Evolutionary conservation across 2,329 filamentous ascomycete species (phyloP).

Genomic region (Hirsutella thompsonii): DNA sequence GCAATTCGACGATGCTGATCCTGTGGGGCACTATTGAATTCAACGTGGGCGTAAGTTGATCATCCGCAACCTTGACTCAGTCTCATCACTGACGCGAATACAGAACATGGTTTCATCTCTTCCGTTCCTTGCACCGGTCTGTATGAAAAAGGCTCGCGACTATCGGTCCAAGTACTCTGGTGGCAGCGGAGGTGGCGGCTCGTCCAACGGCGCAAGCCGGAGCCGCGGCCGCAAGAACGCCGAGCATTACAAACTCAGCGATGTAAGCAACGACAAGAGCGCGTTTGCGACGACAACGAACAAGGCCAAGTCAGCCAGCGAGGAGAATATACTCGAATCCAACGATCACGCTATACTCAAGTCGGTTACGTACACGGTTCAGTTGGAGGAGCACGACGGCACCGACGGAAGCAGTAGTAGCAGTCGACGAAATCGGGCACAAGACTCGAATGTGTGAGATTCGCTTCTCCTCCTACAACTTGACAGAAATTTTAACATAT

Average conservation of each 20-base stretch:
- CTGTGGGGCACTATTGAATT: slow-evolving; percentile 45
- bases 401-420: neutral
- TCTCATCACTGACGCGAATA: neutral
- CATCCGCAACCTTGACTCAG: neutral
- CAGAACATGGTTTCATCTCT: slow-evolving; percentile 34
- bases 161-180: slow-evolving; percentile 25
- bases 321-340: slow-evolving; percentile 24
- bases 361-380: slow-evolving; percentile 27
- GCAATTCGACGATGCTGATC: slow-evolving; percentile 42
- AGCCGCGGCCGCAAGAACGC: slow-evolving; percentile 11
- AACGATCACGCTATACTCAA: slow-evolving; percentile 17
- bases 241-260: slow-evolving; percentile 25
- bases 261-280: slow-evolving; percentile 19
- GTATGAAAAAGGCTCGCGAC: slow-evolving; percentile 26
- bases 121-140: slow-evolving; percentile 30
- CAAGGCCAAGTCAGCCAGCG: slow-evolving; percentile 18
- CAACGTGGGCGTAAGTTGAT: slow-evolving; percentile 36
- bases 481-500: no score
- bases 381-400: slow-evolving; percentile 17
- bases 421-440: slow-evolving; percentile 1
- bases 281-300: slow-evolving; percentile 12
- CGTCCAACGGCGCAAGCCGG: slow-evolving; percentile 12
- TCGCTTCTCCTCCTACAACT: no score
- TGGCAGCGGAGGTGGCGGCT: slow-evolving; percentile 13
- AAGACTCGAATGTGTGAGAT: slow-evolving; percentile 1